Percentiles rank a stretch among this genome's conserved stretches.
phyloP scores from a whole-genome alignment of 1,139 yeast genomes.

The Yamadazyma atmosphaerica region DNA sequence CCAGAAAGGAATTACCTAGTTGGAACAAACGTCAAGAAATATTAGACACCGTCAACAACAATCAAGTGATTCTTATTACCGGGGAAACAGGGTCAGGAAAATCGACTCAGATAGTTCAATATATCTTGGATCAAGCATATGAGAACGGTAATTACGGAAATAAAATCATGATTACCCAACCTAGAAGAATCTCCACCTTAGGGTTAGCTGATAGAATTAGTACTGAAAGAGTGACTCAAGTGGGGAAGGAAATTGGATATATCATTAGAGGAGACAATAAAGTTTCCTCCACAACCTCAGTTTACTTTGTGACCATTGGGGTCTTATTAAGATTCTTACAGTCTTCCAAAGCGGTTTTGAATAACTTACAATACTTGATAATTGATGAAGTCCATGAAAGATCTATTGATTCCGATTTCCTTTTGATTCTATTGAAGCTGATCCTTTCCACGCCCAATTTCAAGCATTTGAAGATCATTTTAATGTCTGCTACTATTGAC shows the following conservation, averaged over 20 bases:
- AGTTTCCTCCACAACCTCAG: slow-evolving; percentile 59
- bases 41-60: slow-evolving; percentile 52
- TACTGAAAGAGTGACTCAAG: slow-evolving; percentile 66
- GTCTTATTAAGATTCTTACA: slow-evolving; percentile 85
- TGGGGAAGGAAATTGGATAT: slow-evolving; percentile 86
- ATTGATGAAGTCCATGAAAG: slow-evolving; percentile 97
- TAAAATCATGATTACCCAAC: slow-evolving; percentile 86
- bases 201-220: slow-evolving; percentile 93
- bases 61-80: slow-evolving; percentile 75
- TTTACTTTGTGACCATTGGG: slow-evolving; percentile 91
- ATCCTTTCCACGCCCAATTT: slow-evolving; percentile 36
- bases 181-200: slow-evolving; percentile 92
- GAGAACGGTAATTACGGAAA: slow-evolving; percentile 46
- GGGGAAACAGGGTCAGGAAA: slow-evolving; percentile 99
- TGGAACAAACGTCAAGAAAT: slow-evolving; percentile 67
- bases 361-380: slow-evolving; percentile 65
- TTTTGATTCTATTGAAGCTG: slow-evolving; percentile 72
- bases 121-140: slow-evolving; percentile 66
- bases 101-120: slow-evolving; percentile 91
- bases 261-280: slow-evolving; percentile 87
- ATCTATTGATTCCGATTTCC: slow-evolving; percentile 85
- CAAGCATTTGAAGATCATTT: slow-evolving; percentile 62
- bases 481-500: slow-evolving; percentile 96
- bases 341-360: slow-evolving; percentile 44
- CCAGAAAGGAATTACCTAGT: slow-evolving; percentile 72